Percentiles rank a stretch among this genome's conserved stretches.
phyloP scores from a whole-genome alignment of 169 alveolate genomes.

The Cryptosporidium ryanae region DNA sequence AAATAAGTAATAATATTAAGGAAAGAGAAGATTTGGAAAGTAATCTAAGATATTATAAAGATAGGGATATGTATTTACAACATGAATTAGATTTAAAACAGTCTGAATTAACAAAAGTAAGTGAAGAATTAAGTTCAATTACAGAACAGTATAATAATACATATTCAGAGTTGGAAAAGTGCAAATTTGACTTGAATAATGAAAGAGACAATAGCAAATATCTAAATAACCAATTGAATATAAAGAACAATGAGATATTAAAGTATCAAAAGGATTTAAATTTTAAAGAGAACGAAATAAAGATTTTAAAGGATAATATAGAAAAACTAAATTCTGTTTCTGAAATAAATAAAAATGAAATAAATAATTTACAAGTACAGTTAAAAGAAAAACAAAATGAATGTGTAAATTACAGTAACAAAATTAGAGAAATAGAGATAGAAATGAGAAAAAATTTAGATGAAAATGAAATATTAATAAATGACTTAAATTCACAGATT shows the following conservation, averaged over 20 bases:
- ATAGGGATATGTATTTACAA: conserved; percentile 43
- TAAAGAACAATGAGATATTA: conserved; percentile 16
- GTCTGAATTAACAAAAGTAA: conserved; percentile 2
- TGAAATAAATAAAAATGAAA: conserved; percentile 25
- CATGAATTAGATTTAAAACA: conserved; percentile 30
- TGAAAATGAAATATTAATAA: conserved; percentile 53
- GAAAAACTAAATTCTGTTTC: conserved; percentile 10
- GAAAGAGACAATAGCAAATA: conserved; percentile 28
- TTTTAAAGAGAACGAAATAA: conserved; percentile 32
- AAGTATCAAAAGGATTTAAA: conserved; percentile 18
- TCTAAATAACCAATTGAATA: conserved; percentile 18
- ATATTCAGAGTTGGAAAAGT: conserved; percentile 39
- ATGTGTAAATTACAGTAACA: conserved; percentile 37
- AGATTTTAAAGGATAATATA: conserved; percentile 23
- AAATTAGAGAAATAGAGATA: conserved; percentile 46
- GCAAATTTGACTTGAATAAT: conserved; percentile 26
- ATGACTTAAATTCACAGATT: conserved; percentile 46
- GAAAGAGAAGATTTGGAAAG: conserved; percentile 23
- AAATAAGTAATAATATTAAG: neutral
- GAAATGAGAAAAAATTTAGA: conserved; percentile 28
- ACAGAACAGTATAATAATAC: conserved; percentile 15
- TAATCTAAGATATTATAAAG: conserved; percentile 39
- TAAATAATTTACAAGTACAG: conserved; percentile 4
- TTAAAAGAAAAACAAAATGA: conserved; percentile 40
- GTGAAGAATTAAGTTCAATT: conserved; percentile 8